These are phyloP conservation scores for Blakeslea trispora DNA, from an alignment of 371 early-diverging fungal genomes.

Conservation along the genomic window DNA sequence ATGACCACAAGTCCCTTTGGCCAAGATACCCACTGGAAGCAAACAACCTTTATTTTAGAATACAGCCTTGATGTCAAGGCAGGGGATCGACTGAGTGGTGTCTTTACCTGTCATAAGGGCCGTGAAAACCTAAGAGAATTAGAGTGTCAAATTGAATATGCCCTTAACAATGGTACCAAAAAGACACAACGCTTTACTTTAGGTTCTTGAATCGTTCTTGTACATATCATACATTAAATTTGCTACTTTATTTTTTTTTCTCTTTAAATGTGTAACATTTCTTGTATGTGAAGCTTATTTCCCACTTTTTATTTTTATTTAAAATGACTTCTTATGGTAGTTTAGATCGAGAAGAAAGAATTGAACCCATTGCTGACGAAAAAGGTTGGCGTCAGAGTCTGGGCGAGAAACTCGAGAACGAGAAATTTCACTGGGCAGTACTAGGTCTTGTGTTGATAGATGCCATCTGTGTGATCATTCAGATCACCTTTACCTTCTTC, in stretches of 20 bases:
- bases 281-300: too few species aligned
- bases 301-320: too few species aligned
- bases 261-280: too few species aligned
- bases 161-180: slow-evolving; percentile 26
- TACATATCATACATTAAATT: slow-evolving; percentile 1
- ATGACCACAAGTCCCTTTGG: slow-evolving; percentile 78
- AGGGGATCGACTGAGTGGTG: slow-evolving; percentile 52
- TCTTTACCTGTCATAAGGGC: slow-evolving; percentile 60
- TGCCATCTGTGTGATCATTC: slow-evolving; percentile 37
- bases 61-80: slow-evolving; percentile 44
- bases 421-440: slow-evolving; percentile 34
- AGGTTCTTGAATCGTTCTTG: slow-evolving; percentile 14
- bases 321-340: slow-evolving; percentile 20
- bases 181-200: slow-evolving; percentile 37
- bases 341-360: slow-evolving; percentile 3
- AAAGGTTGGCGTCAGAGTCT: slow-evolving; percentile 36
- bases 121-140: slow-evolving; percentile 59
- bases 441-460: slow-evolving; percentile 38
- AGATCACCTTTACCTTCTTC: slow-evolving; percentile 34
- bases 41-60: slow-evolving; percentile 62
- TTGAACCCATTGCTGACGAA: slow-evolving; percentile 1
- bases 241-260: slow-evolving; percentile 9
- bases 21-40: slow-evolving; percentile 74
- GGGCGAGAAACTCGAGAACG: slow-evolving; percentile 40
- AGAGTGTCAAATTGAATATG: slow-evolving; percentile 60